Percentiles rank a stretch among this genome's conserved stretches.
Conservation (phyloP, 805 yeast species). For the Huiozyma naganishii region DNA sequence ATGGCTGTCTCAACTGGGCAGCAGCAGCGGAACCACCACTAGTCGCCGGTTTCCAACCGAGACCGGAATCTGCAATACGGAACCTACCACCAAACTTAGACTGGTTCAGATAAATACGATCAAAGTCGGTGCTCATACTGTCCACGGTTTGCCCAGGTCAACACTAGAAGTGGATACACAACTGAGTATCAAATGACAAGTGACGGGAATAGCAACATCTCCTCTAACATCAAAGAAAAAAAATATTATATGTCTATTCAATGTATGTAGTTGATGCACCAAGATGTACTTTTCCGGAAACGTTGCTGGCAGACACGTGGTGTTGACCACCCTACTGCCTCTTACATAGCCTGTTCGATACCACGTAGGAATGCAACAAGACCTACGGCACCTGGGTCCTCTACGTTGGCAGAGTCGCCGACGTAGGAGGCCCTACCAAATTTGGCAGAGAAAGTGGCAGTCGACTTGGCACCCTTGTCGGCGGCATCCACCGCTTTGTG, state of each 20-base stretch:
- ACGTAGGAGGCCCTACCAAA: conserved; percentile 94
- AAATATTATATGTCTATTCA: no score
- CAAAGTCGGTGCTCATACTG: conserved; percentile 56
- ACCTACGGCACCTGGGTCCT: conserved; percentile 95
- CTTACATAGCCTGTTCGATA: conserved; percentile 19
- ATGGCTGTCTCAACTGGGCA: conserved; percentile 54
- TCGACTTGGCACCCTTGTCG: conserved; percentile 60
- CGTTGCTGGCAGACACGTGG: no score
- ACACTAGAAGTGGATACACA: background rate
- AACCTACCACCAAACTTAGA: conserved; percentile 76
- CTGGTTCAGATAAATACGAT: conserved; percentile 81
- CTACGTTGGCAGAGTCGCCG: conserved; percentile 55
- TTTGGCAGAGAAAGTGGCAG: conserved; percentile 66
- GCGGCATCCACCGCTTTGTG: conserved; percentile 59
- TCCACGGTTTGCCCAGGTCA: background rate
- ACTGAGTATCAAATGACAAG: background rate
- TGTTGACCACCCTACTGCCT: background rate
- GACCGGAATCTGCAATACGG: conserved; percentile 92
- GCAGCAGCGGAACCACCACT: conserved; percentile 33
- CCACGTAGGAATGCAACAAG: conserved; percentile 43
- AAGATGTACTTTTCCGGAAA: no score
- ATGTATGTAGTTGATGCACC: no score
- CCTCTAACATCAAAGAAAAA: no score
- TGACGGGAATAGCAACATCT: no score
- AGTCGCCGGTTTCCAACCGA: conserved; percentile 80